Evolutionary conservation across 257 asterid genomes (phyloP), one percentile per base, ranked within the genome.

Genomic region (Coffea canephora): DNA sequence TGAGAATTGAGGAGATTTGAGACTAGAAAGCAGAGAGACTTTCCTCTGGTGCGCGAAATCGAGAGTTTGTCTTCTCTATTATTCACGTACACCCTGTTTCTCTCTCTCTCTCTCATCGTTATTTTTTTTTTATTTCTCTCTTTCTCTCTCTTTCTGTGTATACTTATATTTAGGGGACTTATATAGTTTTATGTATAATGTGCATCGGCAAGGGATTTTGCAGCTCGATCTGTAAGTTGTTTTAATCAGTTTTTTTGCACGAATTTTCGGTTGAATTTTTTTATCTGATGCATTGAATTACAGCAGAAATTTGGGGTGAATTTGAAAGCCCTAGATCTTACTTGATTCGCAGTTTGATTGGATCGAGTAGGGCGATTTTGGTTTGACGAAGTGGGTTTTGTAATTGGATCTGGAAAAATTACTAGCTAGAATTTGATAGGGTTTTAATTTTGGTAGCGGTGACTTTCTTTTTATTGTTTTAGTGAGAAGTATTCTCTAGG

Each of bases 241-340:
- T 76, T 39, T 50, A 21, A 76, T 78, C 12, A 11, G 48, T 27
- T 49, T 70, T 78, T 76, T 78, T 70, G 77, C 49, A 57, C 45
- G 55, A 78, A 41, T 78, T n/a, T 23, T 70, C 39, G 45, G 39
- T 59, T 61, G 31, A 65, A 70, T 27, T 76, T 16, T 59, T 50
- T 59, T 77, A 78, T 85, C 64, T 74, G 62, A 48, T 55, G 67
- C 64, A 66, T 85, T 81, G 82, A 84, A 81, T 83, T 74, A 71
- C 41, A 79, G 72, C 48, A 54, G 68, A 49, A 76, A 45, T 77
- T 80, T 81, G 72, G 73, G 71, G 43, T 15, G 39, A 21, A 52
- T 3, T 77, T 74, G 67, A 57, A 72, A 86, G 84, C 90, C 94
- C 86, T 85, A 87, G 96, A 91, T 93, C 97, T 86, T 83, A 77